phyloP scores from a whole-genome alignment of 345 rosid genomes.

The Kandelia obovata region DNA sequence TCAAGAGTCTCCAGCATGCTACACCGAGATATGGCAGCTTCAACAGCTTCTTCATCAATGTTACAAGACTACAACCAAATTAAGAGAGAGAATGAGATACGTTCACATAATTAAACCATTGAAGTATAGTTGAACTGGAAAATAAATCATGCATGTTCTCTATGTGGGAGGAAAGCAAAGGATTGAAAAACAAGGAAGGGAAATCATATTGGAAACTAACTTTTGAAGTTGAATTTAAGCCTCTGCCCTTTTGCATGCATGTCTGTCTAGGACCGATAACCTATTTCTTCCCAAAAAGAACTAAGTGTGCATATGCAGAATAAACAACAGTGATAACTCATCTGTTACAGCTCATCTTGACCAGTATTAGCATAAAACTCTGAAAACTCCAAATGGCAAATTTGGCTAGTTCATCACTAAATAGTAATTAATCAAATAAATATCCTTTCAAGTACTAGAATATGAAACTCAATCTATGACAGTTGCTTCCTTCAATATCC shows the following conservation, averaged over 20 bases:
- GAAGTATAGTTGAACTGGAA: neutral
- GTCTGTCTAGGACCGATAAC: neutral
- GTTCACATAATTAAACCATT: neutral
- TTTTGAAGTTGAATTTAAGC: neutral
- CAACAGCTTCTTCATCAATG: slow-evolving; percentile 69
- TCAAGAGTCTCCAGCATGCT: slow-evolving; percentile 83
- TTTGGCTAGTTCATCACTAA: neutral
- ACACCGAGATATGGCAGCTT: slow-evolving; percentile 73
- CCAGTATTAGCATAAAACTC: too few species aligned
- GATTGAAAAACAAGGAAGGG: neutral
- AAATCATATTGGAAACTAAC: neutral
- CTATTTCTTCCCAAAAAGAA: neutral
- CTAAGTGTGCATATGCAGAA: neutral
- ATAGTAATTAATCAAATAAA: too few species aligned
- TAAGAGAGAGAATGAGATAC: slow-evolving; percentile 2
- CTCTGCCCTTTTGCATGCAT: neutral
- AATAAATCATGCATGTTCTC: neutral
- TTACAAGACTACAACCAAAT: slow-evolving; percentile 54
- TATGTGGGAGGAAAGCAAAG: neutral
- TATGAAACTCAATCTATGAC: neutral
- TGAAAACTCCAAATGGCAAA: neutral
- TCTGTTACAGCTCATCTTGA: too few species aligned
- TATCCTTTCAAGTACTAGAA: too few species aligned
- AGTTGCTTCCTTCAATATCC: neutral
- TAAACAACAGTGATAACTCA: neutral